A percentile compares a stretch with the other conserved stretches of the same genome.
phyloP scores from a whole-genome alignment of 2,329 filamentous ascomycete species.

The Chrysoporthe cubensis region DNA sequence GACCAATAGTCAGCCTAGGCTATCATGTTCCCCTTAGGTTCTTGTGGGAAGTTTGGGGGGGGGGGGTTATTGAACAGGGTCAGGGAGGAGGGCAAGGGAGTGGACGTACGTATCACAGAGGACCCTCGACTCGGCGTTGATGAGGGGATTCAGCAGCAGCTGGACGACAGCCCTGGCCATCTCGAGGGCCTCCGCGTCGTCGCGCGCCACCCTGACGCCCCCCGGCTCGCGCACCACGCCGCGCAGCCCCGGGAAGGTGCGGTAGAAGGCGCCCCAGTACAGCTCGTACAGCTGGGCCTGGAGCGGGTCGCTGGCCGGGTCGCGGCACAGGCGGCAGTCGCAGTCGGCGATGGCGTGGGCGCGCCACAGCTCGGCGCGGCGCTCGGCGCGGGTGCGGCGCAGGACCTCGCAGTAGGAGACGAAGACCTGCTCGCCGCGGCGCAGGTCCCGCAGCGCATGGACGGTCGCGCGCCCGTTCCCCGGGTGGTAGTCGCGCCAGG shows the following conservation, averaged over 20 bases:
- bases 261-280: constrained; percentile 1
- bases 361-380: constrained; percentile 3
- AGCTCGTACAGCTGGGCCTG: background rate
- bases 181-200: background rate
- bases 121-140: background rate
- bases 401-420: constrained; percentile 12
- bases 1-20: background rate
- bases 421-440: constrained; percentile 30
- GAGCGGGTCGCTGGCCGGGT: constrained; percentile 1
- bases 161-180: constrained; percentile 8
- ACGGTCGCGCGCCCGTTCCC: constrained; percentile 27
- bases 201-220: background rate
- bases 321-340: constrained; percentile 14
- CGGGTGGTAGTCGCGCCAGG: constrained; percentile 28
- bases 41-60: background rate
- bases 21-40: no score
- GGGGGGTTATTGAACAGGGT: background rate
- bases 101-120: constrained; percentile 2
- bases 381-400: background rate
- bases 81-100: background rate
- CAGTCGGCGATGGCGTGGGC: background rate
- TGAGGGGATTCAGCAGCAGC: constrained; percentile 13
- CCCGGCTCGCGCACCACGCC: background rate
- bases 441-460: constrained; percentile 29
- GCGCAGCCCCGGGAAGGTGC: background rate